Conservation (phyloP, 2,329 filamentous ascomycete species). For the Beauveria australis region DNA sequence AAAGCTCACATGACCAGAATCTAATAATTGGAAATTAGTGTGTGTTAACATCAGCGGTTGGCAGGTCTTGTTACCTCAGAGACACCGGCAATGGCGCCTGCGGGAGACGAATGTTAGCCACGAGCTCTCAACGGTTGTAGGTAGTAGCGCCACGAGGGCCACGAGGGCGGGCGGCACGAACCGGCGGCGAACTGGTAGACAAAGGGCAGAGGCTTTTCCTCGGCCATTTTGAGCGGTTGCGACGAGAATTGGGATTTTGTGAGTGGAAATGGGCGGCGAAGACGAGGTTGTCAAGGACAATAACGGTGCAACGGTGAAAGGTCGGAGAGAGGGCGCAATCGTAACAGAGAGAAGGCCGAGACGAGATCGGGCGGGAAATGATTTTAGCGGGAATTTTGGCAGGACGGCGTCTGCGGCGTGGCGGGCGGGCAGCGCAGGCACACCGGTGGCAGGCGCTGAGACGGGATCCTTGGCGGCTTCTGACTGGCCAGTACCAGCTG, state of each 20-base stretch:
- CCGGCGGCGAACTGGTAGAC: constrained; percentile 92
- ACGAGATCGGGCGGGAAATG: constrained; percentile 3
- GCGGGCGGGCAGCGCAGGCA: background rate
- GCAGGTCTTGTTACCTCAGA: constrained; percentile 63
- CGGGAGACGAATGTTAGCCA: constrained; percentile 14
- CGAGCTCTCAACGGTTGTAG: background rate
- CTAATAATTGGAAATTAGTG: constrained; percentile 35
- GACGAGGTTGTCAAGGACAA: background rate
- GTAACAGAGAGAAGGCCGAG: background rate
- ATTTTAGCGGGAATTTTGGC: constrained; percentile 1
- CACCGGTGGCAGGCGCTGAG: background rate
- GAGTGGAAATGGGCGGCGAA: background rate
- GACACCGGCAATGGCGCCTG: constrained; percentile 90
- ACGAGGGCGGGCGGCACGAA: constrained; percentile 30
- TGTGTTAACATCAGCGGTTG: constrained; percentile 4
- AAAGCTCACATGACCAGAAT: constrained; percentile 73
- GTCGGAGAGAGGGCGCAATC: constrained; percentile 9
- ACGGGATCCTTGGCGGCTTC: background rate
- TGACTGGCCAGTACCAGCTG: background rate
- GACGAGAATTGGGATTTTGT: background rate
- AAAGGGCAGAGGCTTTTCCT: constrained; percentile 75
- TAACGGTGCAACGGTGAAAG: constrained; percentile 3
- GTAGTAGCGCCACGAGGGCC: background rate
- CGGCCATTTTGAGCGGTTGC: constrained; percentile 46
- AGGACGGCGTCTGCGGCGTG: background rate